Percentiles rank a stretch among this genome's conserved stretches.
Conservation (phyloP, 208 protist genomes). For the Cochliopodium minus region DNA sequence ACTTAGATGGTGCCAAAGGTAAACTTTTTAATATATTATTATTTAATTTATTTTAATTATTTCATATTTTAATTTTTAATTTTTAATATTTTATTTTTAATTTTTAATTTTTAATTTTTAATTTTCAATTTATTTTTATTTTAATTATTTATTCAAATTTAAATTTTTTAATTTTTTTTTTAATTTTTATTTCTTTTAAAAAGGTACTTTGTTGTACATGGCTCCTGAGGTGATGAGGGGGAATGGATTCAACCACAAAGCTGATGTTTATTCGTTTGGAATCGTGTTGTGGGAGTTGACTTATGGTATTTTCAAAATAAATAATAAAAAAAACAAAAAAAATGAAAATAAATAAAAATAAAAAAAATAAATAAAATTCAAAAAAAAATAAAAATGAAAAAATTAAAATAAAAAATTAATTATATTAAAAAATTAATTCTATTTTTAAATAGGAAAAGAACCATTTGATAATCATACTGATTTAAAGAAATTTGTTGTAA, state of each 20-base stretch:
- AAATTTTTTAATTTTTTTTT: constrained; percentile 38
- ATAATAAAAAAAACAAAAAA: constrained; percentile 10
- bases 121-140: constrained; percentile 10
- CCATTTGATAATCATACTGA: neutral
- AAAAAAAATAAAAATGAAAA: constrained; percentile 15
- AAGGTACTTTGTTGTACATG: neutral
- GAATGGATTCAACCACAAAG: too few species aligned
- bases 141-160: constrained; percentile 30
- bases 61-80: constrained; percentile 6
- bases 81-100: constrained; percentile 10
- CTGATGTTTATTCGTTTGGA: too few species aligned
- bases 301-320: constrained; percentile 7
- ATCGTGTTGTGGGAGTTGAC: neutral
- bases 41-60: too few species aligned
- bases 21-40: too few species aligned
- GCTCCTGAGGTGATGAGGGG: neutral
- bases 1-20: too few species aligned
- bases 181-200: constrained; percentile 14
- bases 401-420: constrained; percentile 16
- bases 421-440: neutral
- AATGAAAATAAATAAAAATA: constrained; percentile 10
- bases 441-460: neutral
- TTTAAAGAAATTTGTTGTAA: neutral
- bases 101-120: constrained; percentile 13
- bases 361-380: constrained; percentile 19